Base-by-base conservation (phyloP, 495 filamentous ascomycete species). In the Penicillium parvum region DNA sequence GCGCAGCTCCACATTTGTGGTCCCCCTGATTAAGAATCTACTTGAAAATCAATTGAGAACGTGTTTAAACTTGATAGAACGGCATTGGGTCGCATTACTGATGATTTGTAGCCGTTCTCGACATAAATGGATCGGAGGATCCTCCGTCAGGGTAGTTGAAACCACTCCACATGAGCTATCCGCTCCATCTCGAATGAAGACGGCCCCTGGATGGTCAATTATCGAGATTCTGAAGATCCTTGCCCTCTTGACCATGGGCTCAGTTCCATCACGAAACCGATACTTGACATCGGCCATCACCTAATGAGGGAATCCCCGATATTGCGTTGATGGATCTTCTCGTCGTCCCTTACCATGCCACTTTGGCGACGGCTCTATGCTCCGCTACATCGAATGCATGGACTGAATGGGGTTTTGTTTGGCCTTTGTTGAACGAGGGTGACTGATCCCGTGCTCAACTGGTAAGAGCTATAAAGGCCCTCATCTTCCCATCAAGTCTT, bases 71-170 rank as follows among this genome's bases (percentile, higher is more conserved):
- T n/a, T n/a, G n/a, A n/a, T n/a, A n/a, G 12, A 12, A 30, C 10
- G 20, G 14, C 4, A 6, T 5, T 40, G 21, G 27, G 23, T 27
- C 23, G 23, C 23, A 5, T 27, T 27, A 8, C 18, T 1, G 33
- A 29, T 8, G 11, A 30, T 34, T 30, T 47, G 32, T 32, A 25
- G 22, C 26, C 26, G 15, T 9, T 40, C 30, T 37, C 27, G 26
- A 50, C 37, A 40, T 37, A 54, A 50, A 36, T 30, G 40, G 37
- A 36, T 45, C 58, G 60, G 62, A 58, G 50, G 11, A 36, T 26
- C 7, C 60, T 65, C 62, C 62, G 57, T 27, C 21, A 36, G 23
- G 36, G 39, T 21, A 28, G n/a, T 48, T 57, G 50, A 52, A 43
- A 55, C 34, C 30, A 37, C 29, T 41, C 43, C 23, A 30, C 32